These are phyloP conservation scores for Bocquillonia castaneifolia DNA, from an alignment of 441 rosid genomes.

Conservation along the genomic window DNA sequence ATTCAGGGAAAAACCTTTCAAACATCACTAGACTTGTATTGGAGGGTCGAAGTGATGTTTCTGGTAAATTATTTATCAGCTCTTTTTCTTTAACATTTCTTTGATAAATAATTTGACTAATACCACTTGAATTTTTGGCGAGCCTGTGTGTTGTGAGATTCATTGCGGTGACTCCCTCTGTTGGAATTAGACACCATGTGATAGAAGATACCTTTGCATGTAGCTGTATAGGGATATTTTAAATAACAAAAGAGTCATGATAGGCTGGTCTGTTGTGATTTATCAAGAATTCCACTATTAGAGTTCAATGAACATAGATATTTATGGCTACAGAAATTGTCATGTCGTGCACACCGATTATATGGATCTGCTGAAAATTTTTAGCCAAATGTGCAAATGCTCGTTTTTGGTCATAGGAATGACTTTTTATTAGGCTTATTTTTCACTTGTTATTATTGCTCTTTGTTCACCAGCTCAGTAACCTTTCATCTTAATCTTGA, in stretches of 20 bases:
- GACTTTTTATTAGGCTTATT: neutral
- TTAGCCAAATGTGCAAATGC: neutral
- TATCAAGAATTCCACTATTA: neutral
- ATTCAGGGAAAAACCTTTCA: slow-evolving; percentile 31
- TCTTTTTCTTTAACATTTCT: neutral
- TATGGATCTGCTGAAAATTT: slow-evolving; percentile 1
- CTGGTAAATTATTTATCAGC: slow-evolving; percentile 41
- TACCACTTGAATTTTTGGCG: neutral
- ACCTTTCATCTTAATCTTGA: slow-evolving; percentile 24
- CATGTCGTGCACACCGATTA: neutral
- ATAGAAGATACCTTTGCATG: neutral
- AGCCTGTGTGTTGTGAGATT: neutral
- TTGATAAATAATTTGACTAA: neutral
- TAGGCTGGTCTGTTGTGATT: neutral
- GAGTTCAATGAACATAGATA: neutral
- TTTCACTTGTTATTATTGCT: neutral
- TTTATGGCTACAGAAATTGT: neutral
- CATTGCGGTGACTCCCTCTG: neutral
- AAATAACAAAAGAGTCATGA: neutral
- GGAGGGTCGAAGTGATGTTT: slow-evolving; percentile 68
- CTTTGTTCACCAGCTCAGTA: slow-evolving; percentile 12
- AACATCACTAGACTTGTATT: slow-evolving; percentile 54
- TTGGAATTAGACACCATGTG: neutral
- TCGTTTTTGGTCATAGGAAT: neutral
- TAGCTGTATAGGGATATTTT: neutral